Evolutionary conservation across 1,284 basidiomycete species (phyloP), one percentile per base, ranked within the genome.

Genomic region (Boletus smithii): DNA sequence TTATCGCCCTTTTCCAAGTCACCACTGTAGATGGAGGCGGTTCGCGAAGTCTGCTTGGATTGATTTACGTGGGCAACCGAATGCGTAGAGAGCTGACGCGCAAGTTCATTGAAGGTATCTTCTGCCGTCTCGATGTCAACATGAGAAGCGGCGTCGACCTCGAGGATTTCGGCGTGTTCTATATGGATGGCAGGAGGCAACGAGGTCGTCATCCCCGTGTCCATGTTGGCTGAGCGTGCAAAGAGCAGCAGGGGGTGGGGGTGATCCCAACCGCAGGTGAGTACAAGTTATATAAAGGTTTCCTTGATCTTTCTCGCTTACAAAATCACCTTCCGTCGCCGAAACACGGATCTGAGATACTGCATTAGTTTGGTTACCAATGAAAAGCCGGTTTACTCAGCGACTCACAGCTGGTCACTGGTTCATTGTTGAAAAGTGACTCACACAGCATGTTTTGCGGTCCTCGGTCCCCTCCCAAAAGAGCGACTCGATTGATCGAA

Each of bases 91-190:
- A 73, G 62, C 18, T 60, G 63, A 4, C 71, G 68, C 5, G 73
- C 72, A 33, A 84, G 74, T 22, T 72, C 66, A 53, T 80, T 72
- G 63, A 85, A 85, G 29, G 74, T 71, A 27, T 70, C 62, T 58
- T 79, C 75, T 9, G 80, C 81, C 33, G 65, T 56, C 3, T 60
- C 56, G 38, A 81, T 55, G 61, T 82, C 68, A 38, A 82, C 52
- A 30, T 57, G 58, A 11, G 61, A 39, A 27, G 29, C 26, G 7
- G 52, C 42, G 16, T 60, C 54, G 35, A 62, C 52, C 41, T 63
- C 50, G 42, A 54, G 38, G 38, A 60, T 51, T 36, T 65, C 59
- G 13, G 44, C n/a, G 40, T 59, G 62, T 40, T 57, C 43, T 5
- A 48, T 26, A 16, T 16, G 22, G 18, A 29, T 22, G 32, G 32